Conservation (phyloP, 345 rosid species). For the Melaleuca quinquenervia region DNA sequence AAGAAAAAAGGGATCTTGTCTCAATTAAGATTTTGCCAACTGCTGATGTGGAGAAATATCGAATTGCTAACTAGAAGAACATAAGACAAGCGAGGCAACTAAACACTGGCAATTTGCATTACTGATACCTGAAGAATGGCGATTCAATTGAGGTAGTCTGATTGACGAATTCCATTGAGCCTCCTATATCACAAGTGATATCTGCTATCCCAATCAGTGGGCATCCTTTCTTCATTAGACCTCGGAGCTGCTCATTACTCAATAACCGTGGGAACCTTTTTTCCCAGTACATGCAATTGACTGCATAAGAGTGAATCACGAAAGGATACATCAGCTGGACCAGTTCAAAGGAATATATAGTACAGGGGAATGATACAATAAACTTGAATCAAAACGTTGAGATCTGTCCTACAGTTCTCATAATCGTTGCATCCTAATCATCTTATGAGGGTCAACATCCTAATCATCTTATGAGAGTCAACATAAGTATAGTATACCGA, state of each 20-base stretch:
- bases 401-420: not conserved
- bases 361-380: not conserved
- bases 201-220: slow-evolving; percentile 89
- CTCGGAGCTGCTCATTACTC: slow-evolving; percentile 59
- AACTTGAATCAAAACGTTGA: not conserved
- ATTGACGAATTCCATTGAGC: slow-evolving; percentile 78
- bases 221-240: slow-evolving; percentile 39
- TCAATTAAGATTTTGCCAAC: not conserved
- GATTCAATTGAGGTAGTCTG: slow-evolving; percentile 63
- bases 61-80: not conserved
- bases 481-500: slow-evolving; percentile 40
- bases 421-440: not conserved
- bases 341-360: not conserved
- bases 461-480: not conserved
- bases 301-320: slow-evolving; percentile 20
- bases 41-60: not conserved
- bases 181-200: slow-evolving; percentile 84
- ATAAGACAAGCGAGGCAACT: not conserved
- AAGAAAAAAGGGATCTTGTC: not conserved
- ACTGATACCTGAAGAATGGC: slow-evolving; percentile 71
- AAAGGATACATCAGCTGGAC: not conserved
- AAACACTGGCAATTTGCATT: not conserved
- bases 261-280: slow-evolving; percentile 70
- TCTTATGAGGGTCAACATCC: not conserved
- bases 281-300: slow-evolving; percentile 98